A percentile compares a stretch with the other conserved stretches of the same genome.
phyloP scores from a whole-genome alignment of 2,329 filamentous ascomycete genomes.

The Aspergillus sp. region DNA sequence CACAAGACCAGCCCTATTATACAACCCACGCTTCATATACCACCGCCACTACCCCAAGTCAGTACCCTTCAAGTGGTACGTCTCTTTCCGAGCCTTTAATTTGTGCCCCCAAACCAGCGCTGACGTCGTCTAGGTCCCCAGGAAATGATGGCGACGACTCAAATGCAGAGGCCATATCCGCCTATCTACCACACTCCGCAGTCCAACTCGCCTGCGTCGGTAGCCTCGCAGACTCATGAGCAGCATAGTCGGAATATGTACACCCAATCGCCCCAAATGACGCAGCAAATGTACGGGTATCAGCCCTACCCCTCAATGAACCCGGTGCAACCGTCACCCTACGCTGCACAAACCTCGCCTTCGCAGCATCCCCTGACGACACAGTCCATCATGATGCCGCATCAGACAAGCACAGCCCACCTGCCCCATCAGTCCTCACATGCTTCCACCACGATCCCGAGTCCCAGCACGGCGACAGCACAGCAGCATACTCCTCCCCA shows the following conservation, averaged over 20 bases:
- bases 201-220: constrained; percentile 90
- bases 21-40: constrained; percentile 79
- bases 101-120: constrained; percentile 22
- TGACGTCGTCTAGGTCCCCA: constrained; percentile 67
- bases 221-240: constrained; percentile 86
- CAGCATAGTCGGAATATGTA: constrained; percentile 82
- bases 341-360: constrained; percentile 54
- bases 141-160: constrained; percentile 64
- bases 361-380: constrained; percentile 57
- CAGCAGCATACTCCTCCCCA: constrained; percentile 34
- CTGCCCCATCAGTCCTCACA: constrained; percentile 40
- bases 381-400: constrained; percentile 53
- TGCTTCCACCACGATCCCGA: constrained; percentile 61
- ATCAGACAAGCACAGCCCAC: constrained; percentile 36
- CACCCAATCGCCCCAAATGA: constrained; percentile 74
- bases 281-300: constrained; percentile 81
- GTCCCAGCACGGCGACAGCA: constrained; percentile 49
- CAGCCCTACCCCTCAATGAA: constrained; percentile 54
- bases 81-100: constrained; percentile 16
- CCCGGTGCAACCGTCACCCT: constrained; percentile 54
- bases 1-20: constrained; percentile 70
- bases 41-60: constrained; percentile 74
- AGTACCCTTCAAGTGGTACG: constrained; percentile 85
- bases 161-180: constrained; percentile 72
- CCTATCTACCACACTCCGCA: constrained; percentile 95